Evolutionary conservation across 345 rosid species (phyloP), one percentile per base, ranked within the genome.

Genomic region (Lepidium africanum): DNA sequence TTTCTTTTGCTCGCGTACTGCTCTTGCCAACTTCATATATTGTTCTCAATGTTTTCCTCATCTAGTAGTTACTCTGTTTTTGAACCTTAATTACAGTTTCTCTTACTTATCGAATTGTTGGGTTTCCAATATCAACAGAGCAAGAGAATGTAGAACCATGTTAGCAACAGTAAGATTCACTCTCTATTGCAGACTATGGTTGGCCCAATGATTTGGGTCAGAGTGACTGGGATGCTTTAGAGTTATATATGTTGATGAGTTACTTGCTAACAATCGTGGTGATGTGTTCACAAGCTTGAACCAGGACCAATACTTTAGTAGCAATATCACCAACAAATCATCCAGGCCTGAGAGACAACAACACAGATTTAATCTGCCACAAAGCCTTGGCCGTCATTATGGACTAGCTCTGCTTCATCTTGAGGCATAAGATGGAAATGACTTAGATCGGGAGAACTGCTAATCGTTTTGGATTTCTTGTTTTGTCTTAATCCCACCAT

Each of bases 241-340:
- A 58, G 19, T 8, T 53, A 88, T 79, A 27, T 25, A 2, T 52
- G 71, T 85, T 45, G 64, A 86, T 57, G 90, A 90, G 65, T 74
- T 90, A 48, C 52, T 86, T 23, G 70, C 76, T 5, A 41, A 74
- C 0, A 4, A 77, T 3, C 80, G 81, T 27, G 70, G 56, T 0
- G 52, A 73, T 19, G 65, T 80, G 12, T 60, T 39, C 12, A 9
- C 52, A 23, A 41, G 27, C 55, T 3, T 43, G 39, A 25, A 25
- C 19, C 63, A 45, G 16, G 59, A 37, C 5, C 58, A 6, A 50
- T 38, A 42, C 50, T 7, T 5, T 0, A 49, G 42, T 0, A 47
- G 16, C 64, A 17, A 15, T 37, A 37, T 13, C 4, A 46, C 4
- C 13, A 6, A n/a, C 2, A 67, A 46, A 14, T 59, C 45, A 25